These are phyloP conservation scores for Leccinum pellstonianum DNA, from an alignment of 768 basidiomycete species.

Conservation along the genomic window DNA sequence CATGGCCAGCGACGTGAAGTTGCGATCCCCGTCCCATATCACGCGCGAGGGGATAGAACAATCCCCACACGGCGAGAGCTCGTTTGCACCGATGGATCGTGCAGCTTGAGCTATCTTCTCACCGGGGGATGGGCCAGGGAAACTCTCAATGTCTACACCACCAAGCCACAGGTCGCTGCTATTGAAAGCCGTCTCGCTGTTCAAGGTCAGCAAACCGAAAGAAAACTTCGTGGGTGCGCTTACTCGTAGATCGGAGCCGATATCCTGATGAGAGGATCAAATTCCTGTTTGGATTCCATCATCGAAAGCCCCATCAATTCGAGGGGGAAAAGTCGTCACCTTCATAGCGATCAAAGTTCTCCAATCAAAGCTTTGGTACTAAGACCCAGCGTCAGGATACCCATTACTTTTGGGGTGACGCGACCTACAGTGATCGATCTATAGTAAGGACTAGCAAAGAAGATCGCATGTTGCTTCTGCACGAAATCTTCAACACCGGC, in stretches of 20 bases:
- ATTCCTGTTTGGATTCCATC: slow-evolving; percentile 36
- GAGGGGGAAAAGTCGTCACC: slow-evolving; percentile 29
- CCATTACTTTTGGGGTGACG: neutral
- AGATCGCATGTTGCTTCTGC: slow-evolving; percentile 55
- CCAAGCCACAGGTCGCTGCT: slow-evolving; percentile 65
- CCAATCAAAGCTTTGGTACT: slow-evolving; percentile 88
- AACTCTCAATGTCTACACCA: slow-evolving; percentile 60
- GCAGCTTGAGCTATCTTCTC: slow-evolving; percentile 70
- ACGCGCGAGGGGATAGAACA: slow-evolving; percentile 41
- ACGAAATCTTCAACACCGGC: slow-evolving; percentile 60
- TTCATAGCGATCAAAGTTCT: slow-evolving; percentile 72
- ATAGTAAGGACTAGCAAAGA: slow-evolving; percentile 59
- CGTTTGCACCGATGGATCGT: slow-evolving; percentile 56
- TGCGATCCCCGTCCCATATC: slow-evolving; percentile 42
- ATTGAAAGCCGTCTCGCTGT: slow-evolving; percentile 43
- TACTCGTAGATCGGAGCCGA: slow-evolving; percentile 69
- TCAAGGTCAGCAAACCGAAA: slow-evolving; percentile 1
- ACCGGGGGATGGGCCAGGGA: slow-evolving; percentile 58
- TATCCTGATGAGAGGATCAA: slow-evolving; percentile 55
- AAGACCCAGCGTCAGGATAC: slow-evolving; percentile 1
- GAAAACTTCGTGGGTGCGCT: slow-evolving; percentile 20
- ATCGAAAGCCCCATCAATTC: neutral
- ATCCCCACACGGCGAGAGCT: slow-evolving; percentile 61
- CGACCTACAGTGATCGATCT: slow-evolving; percentile 58
- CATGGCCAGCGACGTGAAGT: slow-evolving; percentile 70